Base-by-base conservation (phyloP, 1,139 yeast species). In the Magnusiomyces sp. region DNA sequence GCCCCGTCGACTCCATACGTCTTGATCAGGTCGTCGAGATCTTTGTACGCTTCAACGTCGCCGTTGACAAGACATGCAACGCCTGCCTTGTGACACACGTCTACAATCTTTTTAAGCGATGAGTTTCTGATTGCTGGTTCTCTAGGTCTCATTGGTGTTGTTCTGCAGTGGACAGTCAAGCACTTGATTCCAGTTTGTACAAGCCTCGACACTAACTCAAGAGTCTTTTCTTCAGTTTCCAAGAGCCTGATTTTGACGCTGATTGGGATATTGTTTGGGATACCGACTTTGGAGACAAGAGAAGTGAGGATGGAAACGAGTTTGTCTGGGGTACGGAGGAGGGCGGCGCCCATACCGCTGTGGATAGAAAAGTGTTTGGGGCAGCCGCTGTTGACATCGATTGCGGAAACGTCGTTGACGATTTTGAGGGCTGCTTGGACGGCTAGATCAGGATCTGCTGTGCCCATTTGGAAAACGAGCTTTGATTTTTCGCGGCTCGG, bases 301-400 rank as follows among this genome's bases (percentile, higher is more conserved):
- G 76, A 75, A 2, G 68, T 66, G 52, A 92, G 69, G 36, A 92
- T 92, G 17, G 75, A 73, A 58, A 82, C 84, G 33, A 92, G 71
- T 45, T 77, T 68, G 45, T 86, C 95, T 0, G 97, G 97, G 0
- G 90, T 87, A 44, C 76, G 71, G 53, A 92, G 71, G 45, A 92
- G 71, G 0, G 95, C 97, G 2, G 97, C 96, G 4, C 98, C 98
- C 97, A 92, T 92, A 1, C 98, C 98, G 0, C 94, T 11, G 65
- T 89, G 97, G 2, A 88, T 75, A 1, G 89, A 81, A 51, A 68
- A 68, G 45, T 66, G 71, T 52, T 60, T 62, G 2, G 98, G 98
- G 68, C 98, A 92, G 3, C 98, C 98, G 40, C 96, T 88, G 65
- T 92, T 92, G 54, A 92, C 77, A 64, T 92, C 98, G 13, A 92